Conservation (phyloP, 1,284 basidiomycete species). For the Fereydounia khargensis region DNA sequence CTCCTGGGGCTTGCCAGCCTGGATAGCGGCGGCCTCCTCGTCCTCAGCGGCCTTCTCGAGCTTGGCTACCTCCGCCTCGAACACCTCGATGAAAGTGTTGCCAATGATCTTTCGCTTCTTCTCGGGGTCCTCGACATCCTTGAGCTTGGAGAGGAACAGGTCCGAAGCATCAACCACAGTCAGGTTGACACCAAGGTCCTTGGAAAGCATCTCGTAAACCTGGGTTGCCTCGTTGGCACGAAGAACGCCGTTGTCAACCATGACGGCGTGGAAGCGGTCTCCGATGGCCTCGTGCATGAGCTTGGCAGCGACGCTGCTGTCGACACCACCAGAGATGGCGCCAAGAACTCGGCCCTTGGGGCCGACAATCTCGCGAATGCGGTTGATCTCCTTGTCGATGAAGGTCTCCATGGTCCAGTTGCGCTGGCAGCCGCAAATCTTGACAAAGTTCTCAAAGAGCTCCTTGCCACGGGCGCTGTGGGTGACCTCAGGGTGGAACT, state of each 20-base stretch:
- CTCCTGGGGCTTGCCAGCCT: conserved; percentile 39
- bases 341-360: conserved; percentile 93
- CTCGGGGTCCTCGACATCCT: conserved; percentile 92
- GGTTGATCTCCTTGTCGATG: conserved; percentile 92
- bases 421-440: conserved; percentile 74
- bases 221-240: conserved; percentile 86
- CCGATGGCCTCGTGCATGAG: conserved; percentile 99
- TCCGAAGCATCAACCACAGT: conserved; percentile 94
- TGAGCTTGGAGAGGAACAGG: conserved; percentile 83
- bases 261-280: conserved; percentile 93
- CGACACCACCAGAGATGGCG: conserved; percentile 95
- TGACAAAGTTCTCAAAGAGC: conserved; percentile 82
- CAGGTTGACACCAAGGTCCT: conserved; percentile 91
- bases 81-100: conserved; percentile 98
- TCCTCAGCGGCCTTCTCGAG: conserved; percentile 79
- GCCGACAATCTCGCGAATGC: conserved; percentile 93
- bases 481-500: conserved; percentile 99
- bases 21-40: conserved; percentile 68
- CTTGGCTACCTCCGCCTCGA: conserved; percentile 87
- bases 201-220: conserved; percentile 92
- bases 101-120: conserved; percentile 97
- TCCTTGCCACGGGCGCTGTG: conserved; percentile 88
- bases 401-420: conserved; percentile 99
- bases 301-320: conserved; percentile 96
- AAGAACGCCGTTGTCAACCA: conserved; percentile 98